Evolutionary conservation across 148 eudicot species (phyloP).

Genomic region (Rhododendron molle): DNA sequence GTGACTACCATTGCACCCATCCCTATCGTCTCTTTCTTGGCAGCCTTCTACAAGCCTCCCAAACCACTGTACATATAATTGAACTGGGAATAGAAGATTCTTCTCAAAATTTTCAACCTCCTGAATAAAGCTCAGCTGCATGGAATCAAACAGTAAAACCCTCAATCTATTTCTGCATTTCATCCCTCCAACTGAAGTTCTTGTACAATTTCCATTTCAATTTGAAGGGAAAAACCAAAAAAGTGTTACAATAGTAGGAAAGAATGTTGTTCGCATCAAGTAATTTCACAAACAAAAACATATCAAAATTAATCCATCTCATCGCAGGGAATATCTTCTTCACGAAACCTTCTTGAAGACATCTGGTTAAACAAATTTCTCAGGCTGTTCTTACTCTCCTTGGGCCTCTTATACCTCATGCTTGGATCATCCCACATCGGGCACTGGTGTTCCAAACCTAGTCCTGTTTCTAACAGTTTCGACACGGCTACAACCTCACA

Average conservation of each 20-base stretch:
- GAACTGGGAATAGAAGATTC: background rate
- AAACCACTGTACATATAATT: background rate
- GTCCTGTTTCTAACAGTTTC: slow-evolving; percentile 53
- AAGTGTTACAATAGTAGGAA: background rate
- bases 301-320: slow-evolving; percentile 3
- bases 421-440: slow-evolving; percentile 19
- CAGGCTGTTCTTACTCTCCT: slow-evolving; percentile 67
- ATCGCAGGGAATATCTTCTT: slow-evolving; percentile 20
- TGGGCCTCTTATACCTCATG: slow-evolving; percentile 20
- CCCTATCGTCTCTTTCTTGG: background rate
- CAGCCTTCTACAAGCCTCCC: background rate
- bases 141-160: background rate
- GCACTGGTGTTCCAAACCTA: slow-evolving; percentile 38
- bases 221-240: background rate
- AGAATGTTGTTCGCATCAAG: background rate
- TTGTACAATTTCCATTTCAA: background rate
- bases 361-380: slow-evolving; percentile 51
- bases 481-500: slow-evolving; percentile 74
- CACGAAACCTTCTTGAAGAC: slow-evolving; percentile 61
- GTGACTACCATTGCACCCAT: background rate
- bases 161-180: background rate
- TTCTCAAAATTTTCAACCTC: background rate
- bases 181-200: background rate
- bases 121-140: background rate
- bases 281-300: background rate